A percentile compares a stretch with the other conserved stretches of the same genome.
Conservation (phyloP, 306 rosid species). For the Prunus mira region DNA sequence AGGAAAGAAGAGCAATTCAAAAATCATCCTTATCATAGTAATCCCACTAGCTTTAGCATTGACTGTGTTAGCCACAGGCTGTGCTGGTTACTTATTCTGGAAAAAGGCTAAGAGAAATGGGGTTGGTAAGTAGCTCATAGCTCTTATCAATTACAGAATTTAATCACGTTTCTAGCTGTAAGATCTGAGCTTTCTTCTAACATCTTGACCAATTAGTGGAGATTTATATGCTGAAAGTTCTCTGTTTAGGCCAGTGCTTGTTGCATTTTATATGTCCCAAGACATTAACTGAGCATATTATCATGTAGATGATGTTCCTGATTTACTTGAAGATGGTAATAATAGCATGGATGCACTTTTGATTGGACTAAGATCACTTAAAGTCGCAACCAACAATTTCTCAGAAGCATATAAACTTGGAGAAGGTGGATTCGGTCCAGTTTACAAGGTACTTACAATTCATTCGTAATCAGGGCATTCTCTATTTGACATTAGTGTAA, state of each 20-base stretch:
- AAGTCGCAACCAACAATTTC: slow-evolving; percentile 30
- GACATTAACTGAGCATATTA: not conserved
- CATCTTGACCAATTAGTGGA: no score
- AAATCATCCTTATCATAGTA: slow-evolving; percentile 4
- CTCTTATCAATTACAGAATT: not conserved
- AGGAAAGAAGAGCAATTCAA: slow-evolving; percentile 14
- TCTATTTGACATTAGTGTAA: not conserved
- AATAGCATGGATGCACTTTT: not conserved
- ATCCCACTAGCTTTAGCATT: slow-evolving; percentile 8
- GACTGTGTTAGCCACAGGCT: not conserved
- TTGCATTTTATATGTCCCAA: not conserved
- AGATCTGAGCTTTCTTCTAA: no score
- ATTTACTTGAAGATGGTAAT: slow-evolving; percentile 6
- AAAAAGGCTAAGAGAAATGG: slow-evolving; percentile 5
- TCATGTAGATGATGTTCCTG: not conserved
- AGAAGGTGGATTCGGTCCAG: slow-evolving; percentile 33
- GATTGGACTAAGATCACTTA: slow-evolving; percentile 18
- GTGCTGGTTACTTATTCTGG: slow-evolving; percentile 10
- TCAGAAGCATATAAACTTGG: slow-evolving; percentile 26
- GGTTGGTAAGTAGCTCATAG: slow-evolving; percentile 6
- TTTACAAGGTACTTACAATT: slow-evolving; percentile 22
- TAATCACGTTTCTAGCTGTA: no score
- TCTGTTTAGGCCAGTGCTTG: no score
- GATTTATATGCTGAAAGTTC: no score
- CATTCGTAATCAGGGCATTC: not conserved